phyloP scores from a whole-genome alignment of 768 basidiomycete genomes.

The Kwoniella sp. region DNA sequence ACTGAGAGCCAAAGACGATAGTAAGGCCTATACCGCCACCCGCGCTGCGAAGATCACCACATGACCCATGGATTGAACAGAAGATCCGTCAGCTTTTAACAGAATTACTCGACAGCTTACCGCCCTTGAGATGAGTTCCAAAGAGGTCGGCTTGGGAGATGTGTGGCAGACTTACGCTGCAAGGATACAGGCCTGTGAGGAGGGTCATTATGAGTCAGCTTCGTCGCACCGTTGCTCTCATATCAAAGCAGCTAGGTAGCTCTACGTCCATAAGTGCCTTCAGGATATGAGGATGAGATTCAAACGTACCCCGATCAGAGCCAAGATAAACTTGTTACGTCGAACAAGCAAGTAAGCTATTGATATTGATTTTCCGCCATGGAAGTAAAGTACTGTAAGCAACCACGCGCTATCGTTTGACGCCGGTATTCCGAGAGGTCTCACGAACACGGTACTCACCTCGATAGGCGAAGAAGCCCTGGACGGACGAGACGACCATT shows the following conservation, averaged over 20 bases:
- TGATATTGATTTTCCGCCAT: not conserved
- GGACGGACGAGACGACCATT: not conserved
- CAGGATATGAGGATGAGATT: not conserved
- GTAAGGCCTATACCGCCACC: conserved; percentile 33
- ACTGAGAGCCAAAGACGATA: conserved; percentile 34
- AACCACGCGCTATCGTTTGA: no score
- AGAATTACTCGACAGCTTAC: no score
- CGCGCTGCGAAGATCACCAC: conserved; percentile 14
- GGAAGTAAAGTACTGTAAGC: no score
- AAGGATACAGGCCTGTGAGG: conserved; percentile 23
- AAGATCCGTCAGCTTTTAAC: no score
- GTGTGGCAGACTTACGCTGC: conserved; percentile 24
- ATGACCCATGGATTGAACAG: no score
- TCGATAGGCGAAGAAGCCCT: conserved; percentile 16
- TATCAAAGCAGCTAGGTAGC: no score
- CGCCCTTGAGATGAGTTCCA: no score
- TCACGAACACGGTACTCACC: not conserved
- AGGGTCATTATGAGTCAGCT: not conserved
- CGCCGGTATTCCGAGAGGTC: not conserved
- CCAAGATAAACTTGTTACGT: conserved; percentile 10
- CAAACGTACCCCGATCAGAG: conserved; percentile 2
- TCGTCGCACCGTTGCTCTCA: no score
- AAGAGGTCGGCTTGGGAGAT: no score
- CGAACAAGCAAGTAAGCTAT: conserved; percentile 8
- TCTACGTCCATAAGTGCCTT: not conserved